A percentile compares a stretch with the other conserved stretches of the same genome.
Evolutionary conservation across 1,139 yeast species (phyloP).

Genomic region (Protomyces arabidopsidicola): DNA sequence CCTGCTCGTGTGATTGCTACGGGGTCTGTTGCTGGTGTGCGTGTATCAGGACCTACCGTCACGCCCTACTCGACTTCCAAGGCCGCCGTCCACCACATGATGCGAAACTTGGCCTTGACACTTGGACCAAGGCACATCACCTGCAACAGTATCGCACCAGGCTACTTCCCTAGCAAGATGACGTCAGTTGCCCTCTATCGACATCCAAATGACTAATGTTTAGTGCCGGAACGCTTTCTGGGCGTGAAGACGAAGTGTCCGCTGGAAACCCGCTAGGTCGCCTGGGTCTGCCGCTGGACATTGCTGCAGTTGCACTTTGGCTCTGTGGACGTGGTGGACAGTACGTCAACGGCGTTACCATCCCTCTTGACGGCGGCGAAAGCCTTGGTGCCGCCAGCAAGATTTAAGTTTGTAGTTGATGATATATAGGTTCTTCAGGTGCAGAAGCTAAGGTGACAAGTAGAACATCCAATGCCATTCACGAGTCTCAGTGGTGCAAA

Average conservation of each 20-base stretch:
- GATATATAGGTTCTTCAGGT: not conserved
- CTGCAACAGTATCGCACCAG: slow-evolving; percentile 70
- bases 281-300: slow-evolving; percentile 59
- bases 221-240: slow-evolving; percentile 53
- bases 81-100: slow-evolving; percentile 70
- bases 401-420: not conserved
- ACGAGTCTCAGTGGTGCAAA: too few relatives aligned
- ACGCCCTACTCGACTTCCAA: slow-evolving; percentile 67
- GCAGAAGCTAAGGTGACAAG: too few relatives aligned
- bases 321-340: slow-evolving; percentile 56
- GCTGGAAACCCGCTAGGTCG: slow-evolving; percentile 54
- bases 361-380: slow-evolving; percentile 64
- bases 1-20: slow-evolving; percentile 65
- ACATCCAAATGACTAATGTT: slow-evolving; percentile 38
- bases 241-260: slow-evolving; percentile 46
- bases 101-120: slow-evolving; percentile 63
- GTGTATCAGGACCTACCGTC: slow-evolving; percentile 35
- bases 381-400: not conserved
- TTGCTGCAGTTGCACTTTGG: slow-evolving; percentile 55
- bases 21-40: slow-evolving; percentile 55
- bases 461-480: too few relatives aligned
- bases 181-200: slow-evolving; percentile 56
- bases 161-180: slow-evolving; percentile 76
- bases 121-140: slow-evolving; percentile 64
- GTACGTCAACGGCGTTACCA: slow-evolving; percentile 62